phyloP scores from a whole-genome alignment of 1,284 basidiomycete species.

The Stereum hirsutum region DNA sequence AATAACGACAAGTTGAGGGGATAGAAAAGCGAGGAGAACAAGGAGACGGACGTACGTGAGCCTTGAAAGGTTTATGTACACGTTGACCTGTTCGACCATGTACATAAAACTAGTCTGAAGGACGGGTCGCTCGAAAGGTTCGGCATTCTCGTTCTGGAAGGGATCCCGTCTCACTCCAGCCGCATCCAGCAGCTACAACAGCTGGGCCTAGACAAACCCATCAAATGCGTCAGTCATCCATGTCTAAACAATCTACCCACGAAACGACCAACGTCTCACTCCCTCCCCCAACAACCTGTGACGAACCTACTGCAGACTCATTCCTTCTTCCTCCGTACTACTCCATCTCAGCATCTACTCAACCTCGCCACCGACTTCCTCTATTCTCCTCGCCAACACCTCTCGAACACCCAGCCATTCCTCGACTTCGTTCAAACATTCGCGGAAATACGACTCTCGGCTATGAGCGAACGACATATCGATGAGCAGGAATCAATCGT shows the following conservation, averaged over 20 bases:
- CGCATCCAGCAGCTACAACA: conserved; percentile 71
- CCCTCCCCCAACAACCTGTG: conserved; percentile 82
- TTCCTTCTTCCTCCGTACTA: conserved; percentile 82
- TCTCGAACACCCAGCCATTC: conserved; percentile 74
- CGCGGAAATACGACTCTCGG: conserved; percentile 80
- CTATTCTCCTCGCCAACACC: conserved; percentile 55
- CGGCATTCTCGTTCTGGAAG: conserved; percentile 83
- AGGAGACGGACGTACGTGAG: conserved; percentile 54
- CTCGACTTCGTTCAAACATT: conserved; percentile 68
- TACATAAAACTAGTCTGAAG: conserved; percentile 84
- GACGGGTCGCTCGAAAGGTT: conserved; percentile 89
- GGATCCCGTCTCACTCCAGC: conserved; percentile 76
- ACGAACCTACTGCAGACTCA: conserved; percentile 66
- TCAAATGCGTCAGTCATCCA: no score
- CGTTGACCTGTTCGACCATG: conserved; percentile 89
- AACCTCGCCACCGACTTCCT: conserved; percentile 67
- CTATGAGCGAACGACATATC: no score
- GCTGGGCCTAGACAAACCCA: conserved; percentile 58
- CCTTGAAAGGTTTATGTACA: conserved; percentile 85
- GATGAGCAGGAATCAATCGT: conserved; percentile 87
- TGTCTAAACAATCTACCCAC: no score
- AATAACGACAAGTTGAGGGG: not conserved
- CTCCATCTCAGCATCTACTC: conserved; percentile 75
- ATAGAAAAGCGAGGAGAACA: not conserved
- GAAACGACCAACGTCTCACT: conserved; percentile 33